A percentile compares a stretch with the other conserved stretches of the same genome.
Evolutionary conservation across 2,329 filamentous ascomycete genomes (phyloP).

Genomic region (Pestalotiopsis sp.): DNA sequence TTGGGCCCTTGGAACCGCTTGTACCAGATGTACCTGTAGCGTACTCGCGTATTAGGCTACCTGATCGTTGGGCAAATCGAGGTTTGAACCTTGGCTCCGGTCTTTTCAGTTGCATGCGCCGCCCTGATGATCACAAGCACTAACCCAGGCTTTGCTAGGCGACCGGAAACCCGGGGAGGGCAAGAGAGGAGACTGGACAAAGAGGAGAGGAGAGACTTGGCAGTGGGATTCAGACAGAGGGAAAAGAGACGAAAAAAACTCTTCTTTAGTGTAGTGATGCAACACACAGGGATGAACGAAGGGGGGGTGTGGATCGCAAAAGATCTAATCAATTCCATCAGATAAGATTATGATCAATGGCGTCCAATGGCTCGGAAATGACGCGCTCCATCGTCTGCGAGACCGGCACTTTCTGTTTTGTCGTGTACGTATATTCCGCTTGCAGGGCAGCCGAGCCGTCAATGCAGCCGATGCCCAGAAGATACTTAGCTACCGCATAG

Average conservation of each 20-base stretch:
- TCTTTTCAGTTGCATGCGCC: neutral
- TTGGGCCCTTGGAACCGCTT: neutral
- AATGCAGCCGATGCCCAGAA: neutral
- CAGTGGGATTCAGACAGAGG: neutral
- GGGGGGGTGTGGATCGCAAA: conserved; percentile 3
- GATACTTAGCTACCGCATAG: neutral
- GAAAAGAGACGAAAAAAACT: neutral
- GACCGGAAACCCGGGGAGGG: neutral
- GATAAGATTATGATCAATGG: conserved; percentile 17
- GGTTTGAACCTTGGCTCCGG: neutral
- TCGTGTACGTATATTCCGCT: neutral
- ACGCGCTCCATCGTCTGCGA: conserved; percentile 3
- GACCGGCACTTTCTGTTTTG: neutral
- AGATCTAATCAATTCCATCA: conserved; percentile 19
- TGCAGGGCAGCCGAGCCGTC: neutral
- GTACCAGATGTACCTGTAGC: neutral
- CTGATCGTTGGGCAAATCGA: neutral
- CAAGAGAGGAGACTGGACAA: neutral
- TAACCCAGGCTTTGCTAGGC: neutral
- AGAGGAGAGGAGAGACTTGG: neutral
- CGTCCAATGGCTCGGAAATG: conserved; percentile 2
- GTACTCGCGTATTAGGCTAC: neutral
- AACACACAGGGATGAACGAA: conserved; percentile 2
- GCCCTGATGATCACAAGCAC: neutral
- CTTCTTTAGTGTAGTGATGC: conserved; percentile 4